Conservation (phyloP, 129 eudicot species). For the Helianthus annuus region DNA sequence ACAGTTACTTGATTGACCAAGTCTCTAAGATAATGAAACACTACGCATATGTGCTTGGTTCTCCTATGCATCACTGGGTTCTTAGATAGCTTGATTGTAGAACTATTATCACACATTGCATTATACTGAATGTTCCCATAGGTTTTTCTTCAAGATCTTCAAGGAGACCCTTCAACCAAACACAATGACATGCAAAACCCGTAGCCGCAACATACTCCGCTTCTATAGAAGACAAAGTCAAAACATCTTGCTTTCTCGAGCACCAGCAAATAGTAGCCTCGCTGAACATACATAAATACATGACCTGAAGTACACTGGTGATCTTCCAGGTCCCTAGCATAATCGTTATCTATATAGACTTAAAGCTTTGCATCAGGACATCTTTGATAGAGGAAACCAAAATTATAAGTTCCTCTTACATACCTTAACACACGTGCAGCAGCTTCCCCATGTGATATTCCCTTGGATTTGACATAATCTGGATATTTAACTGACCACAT, state of each 20-base stretch:
- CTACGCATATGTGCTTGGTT: neutral
- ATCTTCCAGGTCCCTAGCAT: conserved; percentile 17
- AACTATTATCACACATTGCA: neutral
- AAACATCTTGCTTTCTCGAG: conserved; percentile 8
- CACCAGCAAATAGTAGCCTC: conserved; percentile 5
- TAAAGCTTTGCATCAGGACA: neutral
- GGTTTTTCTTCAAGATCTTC: neutral
- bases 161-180: neutral
- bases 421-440: neutral
- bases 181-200: neutral
- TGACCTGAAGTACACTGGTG: conserved; percentile 1
- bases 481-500: neutral
- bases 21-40: neutral
- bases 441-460: neutral
- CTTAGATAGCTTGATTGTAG: neutral
- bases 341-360: neutral
- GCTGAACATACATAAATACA: neutral
- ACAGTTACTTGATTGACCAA: neutral
- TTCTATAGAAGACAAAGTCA: neutral
- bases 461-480: neutral
- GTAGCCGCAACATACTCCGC: neutral
- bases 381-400: neutral
- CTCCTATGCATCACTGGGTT: neutral
- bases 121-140: neutral
- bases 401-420: neutral